Evolutionary conservation across 2,329 filamentous ascomycete genomes (phyloP).

Genomic region (Beauveria asiatica): DNA sequence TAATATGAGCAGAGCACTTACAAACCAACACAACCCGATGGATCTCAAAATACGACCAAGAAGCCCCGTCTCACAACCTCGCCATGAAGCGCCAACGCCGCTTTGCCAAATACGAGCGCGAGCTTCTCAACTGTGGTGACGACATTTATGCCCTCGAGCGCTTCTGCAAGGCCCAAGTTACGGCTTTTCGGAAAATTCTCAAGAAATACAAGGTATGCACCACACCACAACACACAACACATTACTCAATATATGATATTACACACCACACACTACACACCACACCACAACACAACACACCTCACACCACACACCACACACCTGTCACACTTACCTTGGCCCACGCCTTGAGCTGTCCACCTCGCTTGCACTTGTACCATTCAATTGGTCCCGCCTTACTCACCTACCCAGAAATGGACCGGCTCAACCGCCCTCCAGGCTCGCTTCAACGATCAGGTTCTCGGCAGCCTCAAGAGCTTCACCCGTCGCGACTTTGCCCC

Average conservation of each 20-base stretch:
- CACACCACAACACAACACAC: too few relatives aligned
- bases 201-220: conserved; percentile 70
- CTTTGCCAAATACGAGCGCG: conserved; percentile 45
- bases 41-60: conserved; percentile 33
- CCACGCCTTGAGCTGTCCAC: too few relatives aligned
- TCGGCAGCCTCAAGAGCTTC: conserved; percentile 62
- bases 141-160: conserved; percentile 63
- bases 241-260: too few relatives aligned
- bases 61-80: conserved; percentile 20
- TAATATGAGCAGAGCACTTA: conserved; percentile 34
- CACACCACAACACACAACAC: neutral
- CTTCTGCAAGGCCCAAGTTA: conserved; percentile 64
- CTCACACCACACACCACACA: too few relatives aligned
- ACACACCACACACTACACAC: too few relatives aligned
- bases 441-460: conserved; percentile 59
- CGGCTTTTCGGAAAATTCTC: conserved; percentile 72
- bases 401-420: conserved; percentile 62
- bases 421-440: conserved; percentile 56
- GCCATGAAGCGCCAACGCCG: conserved; percentile 39
- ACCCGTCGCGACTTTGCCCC: conserved; percentile 54
- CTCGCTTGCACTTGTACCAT: neutral
- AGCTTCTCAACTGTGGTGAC: conserved; percentile 52
- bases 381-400: neutral
- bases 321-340: too few relatives aligned
- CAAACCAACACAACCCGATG: conserved; percentile 39